Conservation (phyloP, 306 rosid genomes). For the Rosa chinensis region DNA sequence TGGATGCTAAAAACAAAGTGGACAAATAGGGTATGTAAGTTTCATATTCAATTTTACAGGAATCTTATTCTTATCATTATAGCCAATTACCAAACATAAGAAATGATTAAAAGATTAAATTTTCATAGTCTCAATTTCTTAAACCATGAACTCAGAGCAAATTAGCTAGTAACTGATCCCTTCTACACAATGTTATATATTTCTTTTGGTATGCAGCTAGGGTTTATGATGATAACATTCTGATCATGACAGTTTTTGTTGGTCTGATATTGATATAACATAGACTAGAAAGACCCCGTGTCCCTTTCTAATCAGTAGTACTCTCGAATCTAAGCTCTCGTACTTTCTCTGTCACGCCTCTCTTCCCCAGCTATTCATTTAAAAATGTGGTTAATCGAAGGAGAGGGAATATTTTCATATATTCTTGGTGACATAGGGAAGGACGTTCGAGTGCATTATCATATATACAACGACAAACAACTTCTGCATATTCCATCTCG, state of each 20-base stretch:
- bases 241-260: neutral
- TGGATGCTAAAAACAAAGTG: too few species aligned
- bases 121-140: too few species aligned
- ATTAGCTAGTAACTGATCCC: too few species aligned
- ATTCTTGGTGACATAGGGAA: constrained; percentile 17
- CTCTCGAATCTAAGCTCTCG: constrained; percentile 14
- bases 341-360: neutral
- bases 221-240: neutral
- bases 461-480: constrained; percentile 7
- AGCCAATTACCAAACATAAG: too few species aligned
- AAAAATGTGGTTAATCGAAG: neutral
- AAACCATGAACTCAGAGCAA: too few species aligned
- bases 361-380: constrained; percentile 1
- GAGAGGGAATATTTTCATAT: constrained; percentile 33
- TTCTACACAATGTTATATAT: too few species aligned
- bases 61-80: too few species aligned
- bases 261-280: neutral
- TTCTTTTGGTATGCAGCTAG: too few species aligned
- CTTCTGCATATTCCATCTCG: constrained; percentile 24
- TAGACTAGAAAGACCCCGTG: neutral
- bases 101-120: too few species aligned
- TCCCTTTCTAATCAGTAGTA: neutral
- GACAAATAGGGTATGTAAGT: too few species aligned
- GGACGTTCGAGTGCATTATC: constrained; percentile 1
- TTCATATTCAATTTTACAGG: too few species aligned